Evolutionary conservation across 1,284 basidiomycete genomes (phyloP).

Genomic region (Trametes polyzona): DNA sequence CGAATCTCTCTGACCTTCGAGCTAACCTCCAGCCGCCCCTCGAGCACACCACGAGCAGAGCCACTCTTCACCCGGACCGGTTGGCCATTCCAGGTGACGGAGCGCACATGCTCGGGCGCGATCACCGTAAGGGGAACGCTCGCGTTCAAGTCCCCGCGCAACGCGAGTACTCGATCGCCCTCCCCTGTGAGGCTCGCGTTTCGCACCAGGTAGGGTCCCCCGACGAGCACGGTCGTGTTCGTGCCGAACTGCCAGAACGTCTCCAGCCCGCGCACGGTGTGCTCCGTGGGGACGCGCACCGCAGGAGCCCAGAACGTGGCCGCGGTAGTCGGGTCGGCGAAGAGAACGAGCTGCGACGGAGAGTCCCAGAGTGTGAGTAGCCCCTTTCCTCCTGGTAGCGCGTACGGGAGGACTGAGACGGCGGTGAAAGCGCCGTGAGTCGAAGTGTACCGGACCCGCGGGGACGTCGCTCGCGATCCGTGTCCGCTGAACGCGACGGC

Average conservation of each 20-base stretch:
- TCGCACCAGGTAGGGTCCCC: conserved; percentile 60
- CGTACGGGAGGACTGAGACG: conserved; percentile 48
- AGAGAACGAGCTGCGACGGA: conserved; percentile 65
- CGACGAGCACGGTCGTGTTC: conserved; percentile 53
- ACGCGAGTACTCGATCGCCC: conserved; percentile 38
- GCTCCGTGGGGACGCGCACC: conserved; percentile 35
- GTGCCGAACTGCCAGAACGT: conserved; percentile 56
- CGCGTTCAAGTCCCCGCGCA: conserved; percentile 53
- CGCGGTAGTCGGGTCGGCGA: conserved; percentile 63
- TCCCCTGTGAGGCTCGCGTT: conserved; percentile 48
- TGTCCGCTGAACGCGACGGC: conserved; percentile 51
- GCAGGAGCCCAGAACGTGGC: conserved; percentile 60
- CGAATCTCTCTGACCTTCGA: conserved; percentile 22
- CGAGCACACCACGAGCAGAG: conserved; percentile 25
- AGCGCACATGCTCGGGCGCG: conserved; percentile 50
- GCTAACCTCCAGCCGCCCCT: conserved; percentile 30
- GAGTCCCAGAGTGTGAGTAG: conserved; percentile 69
- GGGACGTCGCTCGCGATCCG: conserved; percentile 37
- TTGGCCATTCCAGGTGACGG: conserved; percentile 74
- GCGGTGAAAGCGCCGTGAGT: conserved; percentile 34
- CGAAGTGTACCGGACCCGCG: conserved; percentile 39
- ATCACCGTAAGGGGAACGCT: conserved; percentile 51
- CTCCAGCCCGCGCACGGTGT: conserved; percentile 35
- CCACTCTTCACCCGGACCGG: conserved; percentile 41
- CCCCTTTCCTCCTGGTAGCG: conserved; percentile 50